Base-by-base conservation (phyloP, 2,329 filamentous ascomycete genomes). In the Trichoderma sp. region DNA sequence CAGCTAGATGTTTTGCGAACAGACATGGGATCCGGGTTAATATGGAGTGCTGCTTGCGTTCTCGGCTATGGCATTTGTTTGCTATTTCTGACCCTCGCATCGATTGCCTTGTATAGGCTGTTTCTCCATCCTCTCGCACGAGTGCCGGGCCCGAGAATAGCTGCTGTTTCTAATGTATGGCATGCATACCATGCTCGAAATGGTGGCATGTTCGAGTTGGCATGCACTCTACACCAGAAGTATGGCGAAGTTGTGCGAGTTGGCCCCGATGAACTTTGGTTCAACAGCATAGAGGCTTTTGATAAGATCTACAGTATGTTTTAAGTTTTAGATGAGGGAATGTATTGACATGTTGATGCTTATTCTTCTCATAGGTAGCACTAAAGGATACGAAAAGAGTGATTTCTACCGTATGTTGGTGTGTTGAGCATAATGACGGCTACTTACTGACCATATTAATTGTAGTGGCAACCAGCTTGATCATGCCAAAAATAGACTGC, bases 221-320 rank as follows among this genome's bases (percentile, higher is more conserved):
- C 81, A 1, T 80, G 77, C 72, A 77, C 75, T 0, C 70, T 87
- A n/a, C 85, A 87, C 66, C 69, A 72, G 0, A 74, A 69, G 13
- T 86, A 87, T 69, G 86, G 86, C 0, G 80, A 83, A 0, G 76
- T 81, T 2, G 86, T 88, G n/a, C 80, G 86, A 0, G 81, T 87
- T 8, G 83, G 83, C 0, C 85, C 86, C 0, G 81, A 85, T 39
- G 85, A 87, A 72, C 79, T 87, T 6, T 87, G 85, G 82, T 83
- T 86, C 32, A 76, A 83, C 68, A 83, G 80, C 3, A 78, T 74
- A 26, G 83, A 85, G 59, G 85, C 82, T 0, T 85, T 83, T 69
- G 80, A 80, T 66, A 72, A 76, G 1, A 84, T 86, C 8, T 87
- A 86, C 74, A 77, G 84, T 84, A 70, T 21, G 80, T 73, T 73